Base-by-base conservation (phyloP, 2,329 filamentous ascomycete genomes). In the Trichoderma pleuroti region DNA sequence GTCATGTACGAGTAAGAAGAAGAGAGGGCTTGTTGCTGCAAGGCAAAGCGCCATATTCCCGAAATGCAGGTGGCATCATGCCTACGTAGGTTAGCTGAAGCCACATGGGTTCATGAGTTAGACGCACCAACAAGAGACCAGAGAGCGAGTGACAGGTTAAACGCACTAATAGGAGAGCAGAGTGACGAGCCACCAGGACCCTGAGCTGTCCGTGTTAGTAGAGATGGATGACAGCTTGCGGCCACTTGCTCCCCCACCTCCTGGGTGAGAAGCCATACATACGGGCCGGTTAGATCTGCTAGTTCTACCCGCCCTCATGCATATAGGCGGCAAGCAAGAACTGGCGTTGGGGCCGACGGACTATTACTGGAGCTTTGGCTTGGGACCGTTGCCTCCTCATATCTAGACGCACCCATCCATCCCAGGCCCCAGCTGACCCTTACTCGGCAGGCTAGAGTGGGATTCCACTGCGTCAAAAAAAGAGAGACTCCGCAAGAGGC, bases 201-300 rank as follows among this genome's bases (percentile, higher is more conserved):
- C 61, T 46, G 46, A 24, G 32, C 21, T 34, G 12, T 36, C 26
- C 16, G 6, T 49, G 34, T 21, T 42, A 24, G 39, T 10, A 8
- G 56, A 42, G 30, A 36, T 36, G 28, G 46, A 34, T 57, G 30
- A n/a, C 30, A 28, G n/a, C 36, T 34, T 39, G 46, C 26, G 57
- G 64, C 52, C 49, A 46, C 64, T 59, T 46, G 24, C 24, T 28
- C 49, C 64, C 64, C 64, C 52, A 67, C 52, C 54, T 24, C 56
- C n/a, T 59, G 56, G 24, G 24, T 12, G 54, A 67, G 32, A 59
- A 59, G 64, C 56, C 24, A 59, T 32, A n/a, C 39, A 60, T 68
- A 57, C 65, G 65, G 65, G 36, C 65, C 65, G 65, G 65, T 60
- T 68, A 68, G 65, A 68, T 68, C 54, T 65, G 30, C 62, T 68